Evolutionary conservation across 2,329 filamentous ascomycete genomes (phyloP), one percentile per base, ranked within the genome.

Genomic region (Alternaria viburni): DNA sequence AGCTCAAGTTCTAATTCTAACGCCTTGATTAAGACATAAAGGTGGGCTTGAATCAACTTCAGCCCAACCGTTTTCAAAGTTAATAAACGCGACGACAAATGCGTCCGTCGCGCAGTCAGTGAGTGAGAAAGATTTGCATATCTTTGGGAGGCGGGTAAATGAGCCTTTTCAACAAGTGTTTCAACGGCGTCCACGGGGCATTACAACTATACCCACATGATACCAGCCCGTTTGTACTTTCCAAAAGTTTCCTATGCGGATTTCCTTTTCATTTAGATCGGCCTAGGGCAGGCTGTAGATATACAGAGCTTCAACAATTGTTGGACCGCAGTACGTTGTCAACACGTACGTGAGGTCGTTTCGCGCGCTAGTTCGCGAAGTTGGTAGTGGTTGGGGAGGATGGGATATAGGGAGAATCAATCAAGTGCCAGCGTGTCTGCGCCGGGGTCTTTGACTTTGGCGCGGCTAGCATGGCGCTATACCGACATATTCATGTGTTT

Each of bases 1-100:
- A 87, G 74, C 92, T 99, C 80, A 94, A 92, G 85, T 91, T 93
- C 84, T 98, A 97, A 89, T 62, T 57, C 54, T 57, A 51, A 61
- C 57, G 54, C 54, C 47, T 71, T 69, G 36, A 41, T 66, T 71
- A 73, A 41, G 36, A 41, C 73, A 78, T 76, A 50, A 41, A 72
- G 69, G 67, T 75, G 77, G 74, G 74, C 57, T 71, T 76, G 77
- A 79, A 79, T 80, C 77, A 80, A 80, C 77, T 79, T 79, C 77
- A 76, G 68, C 72, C 71, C 72, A 70, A 41, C 36, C 36, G 36
- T 41, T 41, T 41, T 41, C 36, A 41, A 41, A 41, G 36, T 41
- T 41, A 41, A 41, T 41, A 41, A 41, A 11, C 36, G 36, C 73
- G 67, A 76, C 69, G 73, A 75, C 52, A 59, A 59, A 3, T 3